Evolutionary conservation across 2,329 filamentous ascomycete species (phyloP).

Genomic region (Ascochyta lentis): DNA sequence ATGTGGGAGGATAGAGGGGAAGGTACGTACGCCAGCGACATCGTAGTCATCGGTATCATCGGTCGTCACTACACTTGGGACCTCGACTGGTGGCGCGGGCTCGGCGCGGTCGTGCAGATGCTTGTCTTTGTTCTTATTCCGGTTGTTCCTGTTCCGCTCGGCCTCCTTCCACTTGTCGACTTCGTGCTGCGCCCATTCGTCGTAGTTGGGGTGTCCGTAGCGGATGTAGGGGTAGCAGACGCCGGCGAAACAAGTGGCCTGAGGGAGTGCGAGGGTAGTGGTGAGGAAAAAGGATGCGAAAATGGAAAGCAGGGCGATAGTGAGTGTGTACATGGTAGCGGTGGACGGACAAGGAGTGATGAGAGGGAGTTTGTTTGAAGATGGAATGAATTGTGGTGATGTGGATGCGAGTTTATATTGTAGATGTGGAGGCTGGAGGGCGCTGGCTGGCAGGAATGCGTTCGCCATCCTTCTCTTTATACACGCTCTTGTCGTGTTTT

Average conservation of each 20-base stretch:
- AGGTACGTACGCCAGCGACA: neutral
- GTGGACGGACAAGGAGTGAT: neutral
- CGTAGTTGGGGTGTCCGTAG: neutral
- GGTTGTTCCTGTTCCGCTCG: neutral
- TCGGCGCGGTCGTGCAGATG: neutral
- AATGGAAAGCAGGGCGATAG: slow-evolving; percentile 12
- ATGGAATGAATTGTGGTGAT: neutral
- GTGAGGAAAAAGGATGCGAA: slow-evolving; percentile 16
- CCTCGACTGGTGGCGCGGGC: neutral
- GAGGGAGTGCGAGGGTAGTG: slow-evolving; percentile 4
- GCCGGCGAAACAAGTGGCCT: neutral
- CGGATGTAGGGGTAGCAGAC: neutral
- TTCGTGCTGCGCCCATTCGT: neutral
- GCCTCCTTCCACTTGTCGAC: neutral
- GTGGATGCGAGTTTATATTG: neutral
- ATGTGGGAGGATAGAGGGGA: neutral
- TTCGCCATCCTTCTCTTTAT: slow-evolving; percentile 11
- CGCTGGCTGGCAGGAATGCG: slow-evolving; percentile 11
- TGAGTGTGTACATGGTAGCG: slow-evolving; percentile 15
- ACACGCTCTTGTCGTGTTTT: neutral
- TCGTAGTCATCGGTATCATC: neutral
- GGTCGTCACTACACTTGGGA: neutral
- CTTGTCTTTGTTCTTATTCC: neutral
- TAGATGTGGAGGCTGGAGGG: slow-evolving; percentile 6
- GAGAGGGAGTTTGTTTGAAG: neutral